phyloP scores from a whole-genome alignment of 2,329 filamentous ascomycete genomes.

The Ophiostoma populinum region DNA sequence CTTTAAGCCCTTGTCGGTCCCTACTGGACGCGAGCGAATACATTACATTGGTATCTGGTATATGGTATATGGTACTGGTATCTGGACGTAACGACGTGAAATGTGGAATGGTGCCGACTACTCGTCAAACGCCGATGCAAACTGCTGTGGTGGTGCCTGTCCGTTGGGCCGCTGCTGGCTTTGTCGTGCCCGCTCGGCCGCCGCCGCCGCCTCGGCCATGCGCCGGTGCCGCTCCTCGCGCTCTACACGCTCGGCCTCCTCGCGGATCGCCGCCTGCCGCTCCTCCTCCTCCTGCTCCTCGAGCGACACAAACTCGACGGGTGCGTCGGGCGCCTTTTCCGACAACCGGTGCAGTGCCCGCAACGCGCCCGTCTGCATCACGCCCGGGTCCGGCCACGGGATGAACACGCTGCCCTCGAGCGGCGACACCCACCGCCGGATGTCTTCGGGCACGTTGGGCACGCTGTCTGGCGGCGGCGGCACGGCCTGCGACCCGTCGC shows the following conservation, averaged over 20 bases:
- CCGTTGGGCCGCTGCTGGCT: neutral
- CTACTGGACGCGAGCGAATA: too few species aligned
- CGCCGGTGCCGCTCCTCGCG: slow-evolving; percentile 27
- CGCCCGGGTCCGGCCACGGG: slow-evolving; percentile 59
- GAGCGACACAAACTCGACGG: slow-evolving; percentile 16
- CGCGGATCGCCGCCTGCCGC: slow-evolving; percentile 25
- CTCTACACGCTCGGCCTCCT: slow-evolving; percentile 22
- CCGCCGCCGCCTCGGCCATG: slow-evolving; percentile 24
- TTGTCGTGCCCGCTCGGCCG: slow-evolving; percentile 12
- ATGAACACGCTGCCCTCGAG: slow-evolving; percentile 43
- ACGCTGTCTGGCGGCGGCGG: slow-evolving; percentile 7
- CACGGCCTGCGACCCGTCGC: slow-evolving; percentile 1
- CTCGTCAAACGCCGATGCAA: slow-evolving; percentile 10
- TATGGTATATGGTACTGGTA: too few species aligned
- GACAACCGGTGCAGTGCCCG: slow-evolving; percentile 41
- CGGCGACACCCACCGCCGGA: slow-evolving; percentile 36
- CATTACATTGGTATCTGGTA: too few species aligned
- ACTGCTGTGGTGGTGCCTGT: slow-evolving; percentile 8
- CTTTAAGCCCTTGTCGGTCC: too few species aligned
- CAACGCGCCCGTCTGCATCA: slow-evolving; percentile 51
- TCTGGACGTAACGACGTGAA: too few species aligned
- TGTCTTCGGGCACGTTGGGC: slow-evolving; percentile 28
- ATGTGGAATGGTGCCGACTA: too few species aligned
- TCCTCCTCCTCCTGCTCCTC: slow-evolving; percentile 40
- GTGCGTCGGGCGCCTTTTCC: too few species aligned